Conservation (phyloP, 2,329 filamentous ascomycete species). For the Aspergillus sp. region DNA sequence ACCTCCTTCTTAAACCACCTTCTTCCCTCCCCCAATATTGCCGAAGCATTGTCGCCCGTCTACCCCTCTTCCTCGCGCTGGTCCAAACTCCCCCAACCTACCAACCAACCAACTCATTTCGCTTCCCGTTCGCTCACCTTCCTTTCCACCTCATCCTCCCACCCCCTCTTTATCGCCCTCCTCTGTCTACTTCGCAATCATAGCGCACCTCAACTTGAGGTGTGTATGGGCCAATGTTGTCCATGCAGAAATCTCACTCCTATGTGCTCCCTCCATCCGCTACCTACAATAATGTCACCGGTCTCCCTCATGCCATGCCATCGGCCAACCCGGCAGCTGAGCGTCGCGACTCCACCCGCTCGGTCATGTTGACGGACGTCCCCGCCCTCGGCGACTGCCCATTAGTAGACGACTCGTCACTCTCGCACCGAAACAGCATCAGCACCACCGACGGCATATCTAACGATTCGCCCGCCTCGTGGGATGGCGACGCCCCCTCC, state of each 20-base stretch:
- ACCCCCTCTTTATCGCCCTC: not conserved
- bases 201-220: constrained; percentile 7
- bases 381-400: constrained; percentile 27
- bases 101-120: not conserved
- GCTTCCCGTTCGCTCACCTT: not conserved
- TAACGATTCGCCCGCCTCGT: constrained; percentile 32
- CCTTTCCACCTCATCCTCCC: not conserved
- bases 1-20: not conserved
- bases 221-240: constrained; percentile 38
- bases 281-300: constrained; percentile 19
- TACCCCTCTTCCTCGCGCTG: not conserved
- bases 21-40: not conserved
- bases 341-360: constrained; percentile 26
- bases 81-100: not conserved
- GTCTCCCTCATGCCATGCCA: constrained; percentile 11
- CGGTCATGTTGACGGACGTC: constrained; percentile 27
- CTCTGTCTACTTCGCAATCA: not conserved
- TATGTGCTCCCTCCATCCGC: constrained; percentile 27
- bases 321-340: constrained; percentile 11
- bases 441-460: constrained; percentile 39
- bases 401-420: constrained; percentile 29
- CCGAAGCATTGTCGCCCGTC: not conserved
- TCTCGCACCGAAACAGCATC: constrained; percentile 34
- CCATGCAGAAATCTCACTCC: constrained; percentile 39
- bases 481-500: constrained; percentile 27